Conservation (phyloP, 345 rosid genomes). For the Lumnitzera littorea region DNA sequence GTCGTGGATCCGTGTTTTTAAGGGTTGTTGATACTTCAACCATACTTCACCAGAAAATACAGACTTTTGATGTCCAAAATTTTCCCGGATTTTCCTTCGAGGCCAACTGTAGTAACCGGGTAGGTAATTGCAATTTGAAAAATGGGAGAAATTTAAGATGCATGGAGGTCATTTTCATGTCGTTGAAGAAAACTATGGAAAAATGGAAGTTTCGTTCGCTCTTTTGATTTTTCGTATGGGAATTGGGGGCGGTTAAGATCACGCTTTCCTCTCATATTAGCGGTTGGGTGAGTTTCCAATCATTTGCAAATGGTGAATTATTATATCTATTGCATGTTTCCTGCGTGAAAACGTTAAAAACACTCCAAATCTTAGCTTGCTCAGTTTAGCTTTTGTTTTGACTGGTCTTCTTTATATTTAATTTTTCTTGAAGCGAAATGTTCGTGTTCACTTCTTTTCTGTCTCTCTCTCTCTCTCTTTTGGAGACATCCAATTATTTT, state of each 20-base stretch:
- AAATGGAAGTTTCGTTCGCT: too few relatives aligned
- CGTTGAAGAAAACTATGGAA: background rate
- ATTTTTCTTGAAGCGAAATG: too few relatives aligned
- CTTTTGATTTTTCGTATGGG: background rate
- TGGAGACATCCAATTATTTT: too few relatives aligned
- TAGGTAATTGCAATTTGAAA: constrained; percentile 2
- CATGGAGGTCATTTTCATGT: background rate
- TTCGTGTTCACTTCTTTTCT: too few relatives aligned
- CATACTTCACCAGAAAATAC: constrained; percentile 2
- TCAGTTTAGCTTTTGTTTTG: too few relatives aligned
- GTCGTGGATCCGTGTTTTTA: constrained; percentile 3
- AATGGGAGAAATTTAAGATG: background rate
- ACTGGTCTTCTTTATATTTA: too few relatives aligned
- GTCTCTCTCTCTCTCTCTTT: too few relatives aligned
- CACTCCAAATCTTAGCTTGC: too few relatives aligned
- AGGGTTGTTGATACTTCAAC: background rate
- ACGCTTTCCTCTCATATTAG: constrained; percentile 8
- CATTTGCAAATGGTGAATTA: constrained; percentile 15
- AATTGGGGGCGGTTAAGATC: constrained; percentile 15
- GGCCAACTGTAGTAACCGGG: background rate
- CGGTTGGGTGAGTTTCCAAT: constrained; percentile 9
- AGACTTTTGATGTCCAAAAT: background rate
- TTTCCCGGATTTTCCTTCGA: background rate
- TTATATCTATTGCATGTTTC: constrained; percentile 2
- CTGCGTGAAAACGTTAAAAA: constrained; percentile 4